Evolutionary conservation across 805 yeast species (phyloP), one percentile per base, ranked within the genome.

Genomic region (Candida dendrica): DNA sequence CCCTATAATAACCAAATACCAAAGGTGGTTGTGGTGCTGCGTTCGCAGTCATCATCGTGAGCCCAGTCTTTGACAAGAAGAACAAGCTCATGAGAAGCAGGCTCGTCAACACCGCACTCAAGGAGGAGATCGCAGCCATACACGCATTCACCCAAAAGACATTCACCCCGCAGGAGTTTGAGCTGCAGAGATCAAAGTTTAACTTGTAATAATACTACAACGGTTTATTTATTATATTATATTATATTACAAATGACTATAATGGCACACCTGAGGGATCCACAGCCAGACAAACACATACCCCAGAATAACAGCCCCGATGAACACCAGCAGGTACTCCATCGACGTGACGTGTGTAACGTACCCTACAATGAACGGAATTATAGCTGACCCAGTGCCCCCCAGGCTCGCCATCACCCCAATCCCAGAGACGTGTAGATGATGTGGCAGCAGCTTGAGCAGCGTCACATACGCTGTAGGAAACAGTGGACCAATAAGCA

Each of bases 91-190:
- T 80, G 69, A 75, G 99, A 56, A 95, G 91, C 53, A 71, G 98
- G 50, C 55, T 89, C 50, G 96, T 95, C 38, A 93, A 93, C 61
- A 68, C 60, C 27, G 79, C 84, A 1, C 69, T 93, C 47, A 81
- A 82, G 52, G 87, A 83, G n/a, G 96, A 90, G 59, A 86, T 93
- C 27, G 81, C 85, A 0, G 64, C 70, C 5, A 90, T 93, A 36
- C 99, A 93, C 63, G 98, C 99, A 0, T 93, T 95, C 61, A 88
- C 96, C 1, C 97, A 93, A 56, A 89, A 87, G 64, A 84, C 78
- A 11, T 91, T 79, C 57, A 90, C 97, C 0, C 79, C 81, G 1
- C 85, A 76, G n/a, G 98, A 91, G 61, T 91, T 96, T 96, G 72
- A 22, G 0, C 38, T 43, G 11, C 61, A 56, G 40, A 47, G 47